These are phyloP conservation scores for Trametes versicolor DNA, from an alignment of 1,284 basidiomycete species.

Conservation along the genomic window DNA sequence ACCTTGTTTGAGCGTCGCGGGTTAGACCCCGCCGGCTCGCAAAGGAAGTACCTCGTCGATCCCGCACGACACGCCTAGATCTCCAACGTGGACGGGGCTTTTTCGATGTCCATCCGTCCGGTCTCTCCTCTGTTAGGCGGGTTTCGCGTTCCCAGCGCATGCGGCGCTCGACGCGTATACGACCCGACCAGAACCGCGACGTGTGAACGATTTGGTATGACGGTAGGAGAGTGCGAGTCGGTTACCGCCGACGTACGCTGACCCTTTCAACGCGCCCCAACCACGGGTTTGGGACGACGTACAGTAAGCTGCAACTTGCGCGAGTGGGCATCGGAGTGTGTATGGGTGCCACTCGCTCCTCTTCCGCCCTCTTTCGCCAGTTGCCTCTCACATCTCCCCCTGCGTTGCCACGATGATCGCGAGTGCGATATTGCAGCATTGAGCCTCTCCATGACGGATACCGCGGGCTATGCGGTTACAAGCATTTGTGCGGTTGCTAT, in stretches of 20 bases:
- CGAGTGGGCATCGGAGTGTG: neutral
- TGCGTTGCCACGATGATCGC: conserved; percentile 3
- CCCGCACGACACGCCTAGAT: neutral
- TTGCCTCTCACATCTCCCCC: neutral
- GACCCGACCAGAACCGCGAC: conserved; percentile 5
- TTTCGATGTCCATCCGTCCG: neutral
- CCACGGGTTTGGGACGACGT: neutral
- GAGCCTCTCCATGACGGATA: neutral
- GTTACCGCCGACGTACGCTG: neutral
- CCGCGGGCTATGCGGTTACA: neutral
- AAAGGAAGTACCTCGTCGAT: conserved; percentile 12
- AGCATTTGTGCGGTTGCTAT: neutral
- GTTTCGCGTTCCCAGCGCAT: neutral
- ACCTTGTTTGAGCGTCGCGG: conserved; percentile 16
- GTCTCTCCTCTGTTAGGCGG: neutral
- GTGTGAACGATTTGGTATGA: neutral
- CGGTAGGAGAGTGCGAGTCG: neutral
- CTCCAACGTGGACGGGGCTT: neutral
- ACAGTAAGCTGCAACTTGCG: neutral
- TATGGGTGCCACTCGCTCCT: neutral
- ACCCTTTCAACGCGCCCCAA: neutral
- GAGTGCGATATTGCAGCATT: neutral
- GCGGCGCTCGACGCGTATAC: neutral
- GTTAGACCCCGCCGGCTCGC: conserved; percentile 16
- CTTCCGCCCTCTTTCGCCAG: neutral